Conservation (phyloP, 257 asterid species). For the Nicotiana knightiana region DNA sequence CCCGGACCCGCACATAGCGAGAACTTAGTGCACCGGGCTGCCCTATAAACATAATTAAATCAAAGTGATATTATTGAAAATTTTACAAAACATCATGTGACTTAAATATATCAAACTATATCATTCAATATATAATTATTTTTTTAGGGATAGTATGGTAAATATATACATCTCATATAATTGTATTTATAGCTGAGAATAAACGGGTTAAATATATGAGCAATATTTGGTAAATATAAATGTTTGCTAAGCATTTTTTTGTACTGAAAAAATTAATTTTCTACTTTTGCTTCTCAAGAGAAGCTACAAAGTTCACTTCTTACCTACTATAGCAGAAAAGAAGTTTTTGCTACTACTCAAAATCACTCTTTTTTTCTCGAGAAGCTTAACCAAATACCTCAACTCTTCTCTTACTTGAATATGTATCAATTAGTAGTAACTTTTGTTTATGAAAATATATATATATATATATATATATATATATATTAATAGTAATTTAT, state of each 20-base stretch:
- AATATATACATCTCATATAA: neutral
- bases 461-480: too few species aligned
- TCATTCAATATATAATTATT: too few species aligned
- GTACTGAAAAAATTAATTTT: neutral
- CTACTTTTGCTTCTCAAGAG: neutral
- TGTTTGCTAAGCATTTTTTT: neutral
- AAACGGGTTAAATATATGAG: neutral
- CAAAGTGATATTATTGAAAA: neutral
- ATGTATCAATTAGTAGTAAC: too few species aligned
- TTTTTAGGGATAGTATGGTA: too few species aligned
- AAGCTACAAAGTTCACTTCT: neutral
- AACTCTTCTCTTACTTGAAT: neutral
- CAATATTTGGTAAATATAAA: neutral
- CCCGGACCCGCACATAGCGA: too few species aligned
- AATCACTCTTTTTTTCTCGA: neutral
- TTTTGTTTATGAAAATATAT: too few species aligned
- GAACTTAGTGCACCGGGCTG: too few species aligned
- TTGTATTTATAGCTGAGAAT: neutral
- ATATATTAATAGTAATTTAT: too few species aligned
- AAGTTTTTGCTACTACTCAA: neutral
- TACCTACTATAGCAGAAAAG: neutral
- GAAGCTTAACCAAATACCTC: neutral
- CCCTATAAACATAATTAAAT: neutral
- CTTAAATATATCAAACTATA: too few species aligned
- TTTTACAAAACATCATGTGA: too few species aligned